Conservation (phyloP, 1,139 yeast species). For the Pichia sp. region DNA sequence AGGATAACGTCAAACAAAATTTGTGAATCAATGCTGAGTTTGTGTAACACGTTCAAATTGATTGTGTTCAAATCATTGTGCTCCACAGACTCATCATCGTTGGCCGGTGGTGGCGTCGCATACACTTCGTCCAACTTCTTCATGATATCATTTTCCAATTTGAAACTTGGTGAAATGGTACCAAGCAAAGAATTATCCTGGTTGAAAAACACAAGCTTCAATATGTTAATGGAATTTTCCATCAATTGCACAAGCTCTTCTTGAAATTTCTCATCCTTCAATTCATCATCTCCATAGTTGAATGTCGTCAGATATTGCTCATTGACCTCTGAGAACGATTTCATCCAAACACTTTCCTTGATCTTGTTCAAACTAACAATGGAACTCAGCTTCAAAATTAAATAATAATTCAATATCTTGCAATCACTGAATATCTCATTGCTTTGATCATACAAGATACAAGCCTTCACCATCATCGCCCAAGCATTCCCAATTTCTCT, state of each 20-base stretch:
- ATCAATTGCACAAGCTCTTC: conserved; percentile 20
- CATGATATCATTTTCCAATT: conserved; percentile 10
- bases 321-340: conserved; percentile 27
- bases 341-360: conserved; percentile 30
- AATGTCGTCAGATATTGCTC: conserved; percentile 23
- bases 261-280: conserved; percentile 20
- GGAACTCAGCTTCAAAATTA: conserved; percentile 25
- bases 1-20: conserved; percentile 29
- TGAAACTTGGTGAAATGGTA: conserved; percentile 13
- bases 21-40: conserved; percentile 29
- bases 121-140: conserved; percentile 13
- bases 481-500: conserved; percentile 24
- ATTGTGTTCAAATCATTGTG: conserved; percentile 14
- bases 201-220: conserved; percentile 25
- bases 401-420: conserved; percentile 25
- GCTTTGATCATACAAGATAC: conserved; percentile 21
- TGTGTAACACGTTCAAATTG: conserved; percentile 24
- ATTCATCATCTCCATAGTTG: conserved; percentile 20
- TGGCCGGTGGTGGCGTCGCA: conserved; percentile 6
- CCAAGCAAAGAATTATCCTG: conserved; percentile 15
- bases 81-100: conserved; percentile 2
- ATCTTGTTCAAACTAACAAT: conserved; percentile 25
- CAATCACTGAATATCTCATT: conserved; percentile 26
- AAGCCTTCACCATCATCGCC: conserved; percentile 24
- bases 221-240: conserved; percentile 23